Percentiles rank a stretch among this genome's conserved stretches.
These are phyloP conservation scores for Aspergillus luchuensis DNA, from an alignment of 2,329 filamentous ascomycete genomes.

Conservation along the genomic window DNA sequence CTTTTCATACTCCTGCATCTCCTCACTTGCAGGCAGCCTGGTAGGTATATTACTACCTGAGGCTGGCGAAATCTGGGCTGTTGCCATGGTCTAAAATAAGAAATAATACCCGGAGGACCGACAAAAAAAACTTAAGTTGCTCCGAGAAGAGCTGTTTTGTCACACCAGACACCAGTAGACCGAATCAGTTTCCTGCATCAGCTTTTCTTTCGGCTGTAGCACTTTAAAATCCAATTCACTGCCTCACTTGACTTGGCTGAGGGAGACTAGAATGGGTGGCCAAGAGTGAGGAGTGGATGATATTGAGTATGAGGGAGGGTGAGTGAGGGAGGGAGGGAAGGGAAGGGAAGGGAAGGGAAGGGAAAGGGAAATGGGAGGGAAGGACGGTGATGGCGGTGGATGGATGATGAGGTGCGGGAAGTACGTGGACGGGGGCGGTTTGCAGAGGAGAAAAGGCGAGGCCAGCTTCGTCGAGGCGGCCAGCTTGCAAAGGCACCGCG, in stretches of 20 bases:
- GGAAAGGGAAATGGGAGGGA: neutral
- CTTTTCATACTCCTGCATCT: constrained; percentile 72
- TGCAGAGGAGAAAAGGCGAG: neutral
- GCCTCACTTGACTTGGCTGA: constrained; percentile 9
- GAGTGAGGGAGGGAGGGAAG: neutral
- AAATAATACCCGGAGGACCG: constrained; percentile 6
- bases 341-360: neutral
- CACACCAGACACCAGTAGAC: neutral
- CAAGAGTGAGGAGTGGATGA: neutral
- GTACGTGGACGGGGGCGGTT: neutral
- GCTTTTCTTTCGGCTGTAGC: constrained; percentile 8
- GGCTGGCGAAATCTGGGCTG: constrained; percentile 35
- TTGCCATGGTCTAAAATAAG: constrained; percentile 32
- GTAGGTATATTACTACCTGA: constrained; percentile 27
- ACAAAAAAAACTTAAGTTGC: neutral
- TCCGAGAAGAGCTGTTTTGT: neutral
- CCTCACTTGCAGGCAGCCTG: constrained; percentile 49
- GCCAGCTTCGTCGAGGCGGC: neutral
- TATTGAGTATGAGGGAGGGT: constrained; percentile 3
- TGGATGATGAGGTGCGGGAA: neutral
- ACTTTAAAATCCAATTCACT: constrained; percentile 7
- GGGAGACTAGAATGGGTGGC: constrained; percentile 5
- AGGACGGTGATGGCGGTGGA: neutral
- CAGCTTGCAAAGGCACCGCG: neutral
- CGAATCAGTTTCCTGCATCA: constrained; percentile 12